Base-by-base conservation (phyloP, 768 basidiomycete genomes). In the Leucocoprinus birnbaumii region DNA sequence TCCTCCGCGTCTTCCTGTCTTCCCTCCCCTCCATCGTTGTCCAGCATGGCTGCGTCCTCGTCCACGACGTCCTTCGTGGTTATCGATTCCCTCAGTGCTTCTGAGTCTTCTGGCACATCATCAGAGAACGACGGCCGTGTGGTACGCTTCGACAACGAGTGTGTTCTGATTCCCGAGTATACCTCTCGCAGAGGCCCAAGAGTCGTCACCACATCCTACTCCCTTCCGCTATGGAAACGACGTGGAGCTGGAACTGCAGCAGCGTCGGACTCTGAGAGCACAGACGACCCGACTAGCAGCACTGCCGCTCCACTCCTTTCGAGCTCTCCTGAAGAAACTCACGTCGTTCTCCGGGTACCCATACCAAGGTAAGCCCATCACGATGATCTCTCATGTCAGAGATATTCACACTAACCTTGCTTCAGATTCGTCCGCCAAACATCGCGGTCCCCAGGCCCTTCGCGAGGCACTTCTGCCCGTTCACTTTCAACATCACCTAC, bases 111-210 rank as follows among this genome's bases (percentile, higher is more conserved):
- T n/a, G n/a, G n/a, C 14, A 14, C 44, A 21, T 7, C 26, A 31
- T 22, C 34, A 47, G 19, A 14, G 45, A 43, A 27, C n/a, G 51
- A 45, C 19, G 21, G 26, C 56, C 71, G 73, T 48, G 60, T 74
- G 21, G 89, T 91, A 3, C 79, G 89, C 53, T 91, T 91, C 69
- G 82, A 91, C 72, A 73, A 75, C 51, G 79, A 86, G 62, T 91
- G 89, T 56, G 73, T 88, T 3, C 78, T 91, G 62, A 91, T 91
- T 53, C 89, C 89, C n/a, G 80, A 86, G 49, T 65, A 62, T 14
- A 61, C 63, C 1, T 69, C 71, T 48, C 69, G 73, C 3, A 80
- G 74, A 51, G 68, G 77, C 24, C 75, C 83, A 22, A 72, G 76
- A 42, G 70, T 87, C 45, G 65, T 84, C 60, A 83, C 83, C 24